Evolutionary conservation across 1,284 basidiomycete species (phyloP), one percentile per base, ranked within the genome.

Genomic region (Calocybe gambosa): DNA sequence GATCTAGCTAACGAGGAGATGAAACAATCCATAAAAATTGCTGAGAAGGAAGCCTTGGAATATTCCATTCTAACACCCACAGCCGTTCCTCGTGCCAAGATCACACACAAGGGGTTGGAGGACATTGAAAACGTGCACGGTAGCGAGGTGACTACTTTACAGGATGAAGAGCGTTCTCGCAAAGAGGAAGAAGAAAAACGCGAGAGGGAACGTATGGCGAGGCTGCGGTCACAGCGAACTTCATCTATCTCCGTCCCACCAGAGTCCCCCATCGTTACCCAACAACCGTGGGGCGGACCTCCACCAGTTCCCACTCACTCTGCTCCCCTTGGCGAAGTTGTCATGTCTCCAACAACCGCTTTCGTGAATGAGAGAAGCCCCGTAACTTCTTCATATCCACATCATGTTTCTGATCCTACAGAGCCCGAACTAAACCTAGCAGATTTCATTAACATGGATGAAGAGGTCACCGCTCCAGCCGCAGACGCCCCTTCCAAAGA

Each of bases 91-190:
- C 82, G 85, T 56, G 83, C 88, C 29, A 92, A 92, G 65, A 85
- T 90, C 51, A 93, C 89, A 16, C 90, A 92, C 69, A 93, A 93
- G 65, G 90, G 90, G 48, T 67, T 91, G 51, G 82, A 92, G 68
- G 82, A 89, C 56, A 89, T 93, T 56, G 90, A 92, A 62, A 81
- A 83, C 62, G 66, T 82, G 43, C 77, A 78, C 51, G 83, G 78
- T 52, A 83, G 78, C n/a, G 71, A 74, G 36, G 52, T 62, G 28
- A 66, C 68, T 42, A 63, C 63, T 39, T 54, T 66, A 50, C 70
- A 75, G 58, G 71, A 79, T 53, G 69, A 72, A 51, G 80, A 84
- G 55, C 67, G 73, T 39, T 74, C 80, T 56, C 73, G 69, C 26
- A 73, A 77, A 51, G 80, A 80, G 59, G 80, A 82, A 49, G 80